These are phyloP conservation scores for Climacium dendroides DNA, from an alignment of 225 moss, liverwort and hornwort genomes.

Conservation along the genomic window DNA sequence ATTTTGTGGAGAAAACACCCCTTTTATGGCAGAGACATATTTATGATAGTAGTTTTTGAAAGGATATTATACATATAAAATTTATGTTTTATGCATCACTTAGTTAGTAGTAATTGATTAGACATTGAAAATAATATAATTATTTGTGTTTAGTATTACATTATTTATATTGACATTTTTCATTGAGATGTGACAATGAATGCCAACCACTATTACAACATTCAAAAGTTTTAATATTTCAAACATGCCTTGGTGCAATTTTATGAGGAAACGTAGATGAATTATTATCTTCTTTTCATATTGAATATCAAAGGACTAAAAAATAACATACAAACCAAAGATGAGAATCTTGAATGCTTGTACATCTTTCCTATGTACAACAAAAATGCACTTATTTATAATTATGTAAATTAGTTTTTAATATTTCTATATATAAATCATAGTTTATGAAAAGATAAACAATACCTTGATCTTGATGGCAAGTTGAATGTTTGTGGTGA, in stretches of 20 bases:
- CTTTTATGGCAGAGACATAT: too few relatives aligned
- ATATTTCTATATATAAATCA: too few relatives aligned
- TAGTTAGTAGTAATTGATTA: not conserved
- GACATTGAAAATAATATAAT: not conserved
- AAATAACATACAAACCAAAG: accelerated
- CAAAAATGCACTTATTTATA: not conserved
- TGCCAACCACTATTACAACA: not conserved
- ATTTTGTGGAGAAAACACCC: not conserved
- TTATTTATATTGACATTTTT: not conserved
- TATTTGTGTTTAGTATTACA: not conserved
- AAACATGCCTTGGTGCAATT: not conserved
- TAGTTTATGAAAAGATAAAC: not conserved
- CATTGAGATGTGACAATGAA: not conserved
- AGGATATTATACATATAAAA: not conserved
- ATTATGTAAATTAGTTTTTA: too few relatives aligned
- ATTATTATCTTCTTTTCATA: not conserved
- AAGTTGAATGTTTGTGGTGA: not conserved
- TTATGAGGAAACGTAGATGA: not conserved
- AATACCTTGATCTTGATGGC: not conserved
- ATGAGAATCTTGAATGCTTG: not conserved
- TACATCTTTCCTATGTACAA: not conserved
- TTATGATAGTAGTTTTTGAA: too few relatives aligned
- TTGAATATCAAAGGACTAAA: not conserved
- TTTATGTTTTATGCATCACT: not conserved
- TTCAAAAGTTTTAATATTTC: not conserved